phyloP scores from a whole-genome alignment of 257 asterid species.

The Rhazya stricta region DNA sequence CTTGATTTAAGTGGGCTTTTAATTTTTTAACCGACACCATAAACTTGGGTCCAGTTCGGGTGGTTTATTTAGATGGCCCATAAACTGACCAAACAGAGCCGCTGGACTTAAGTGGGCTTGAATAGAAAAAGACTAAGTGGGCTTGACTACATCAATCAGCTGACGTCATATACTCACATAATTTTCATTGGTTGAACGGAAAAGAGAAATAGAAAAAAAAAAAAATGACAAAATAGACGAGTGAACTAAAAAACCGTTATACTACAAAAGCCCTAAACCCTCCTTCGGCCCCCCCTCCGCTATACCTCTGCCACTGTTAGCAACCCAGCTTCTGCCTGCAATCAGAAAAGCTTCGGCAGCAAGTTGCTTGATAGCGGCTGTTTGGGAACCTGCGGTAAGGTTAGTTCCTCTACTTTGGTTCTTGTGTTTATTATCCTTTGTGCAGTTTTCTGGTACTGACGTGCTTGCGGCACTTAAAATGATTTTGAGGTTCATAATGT shows the following conservation, averaged over 20 bases:
- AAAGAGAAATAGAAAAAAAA: background rate
- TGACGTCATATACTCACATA: too few relatives aligned
- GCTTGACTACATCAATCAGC: too few relatives aligned
- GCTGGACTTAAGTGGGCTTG: too few relatives aligned
- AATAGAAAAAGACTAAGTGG: too few relatives aligned
- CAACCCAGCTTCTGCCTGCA: background rate
- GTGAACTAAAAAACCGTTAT: background rate
- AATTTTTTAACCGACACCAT: too few relatives aligned
- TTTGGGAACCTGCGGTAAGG: background rate
- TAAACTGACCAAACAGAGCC: too few relatives aligned
- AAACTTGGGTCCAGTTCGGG: too few relatives aligned
- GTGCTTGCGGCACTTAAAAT: background rate
- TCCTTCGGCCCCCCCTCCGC: background rate
- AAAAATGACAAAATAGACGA: background rate
- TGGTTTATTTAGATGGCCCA: too few relatives aligned
- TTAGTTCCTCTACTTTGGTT: background rate
- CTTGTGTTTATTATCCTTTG: background rate
- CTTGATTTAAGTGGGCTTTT: too few relatives aligned
- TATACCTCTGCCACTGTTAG: background rate
- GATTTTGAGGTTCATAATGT: background rate
- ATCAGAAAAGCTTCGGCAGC: background rate
- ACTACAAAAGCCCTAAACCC: background rate
- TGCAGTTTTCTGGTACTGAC: background rate
- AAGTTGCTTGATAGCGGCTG: background rate
- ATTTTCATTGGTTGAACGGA: too few relatives aligned